Evolutionary conservation across 2,329 filamentous ascomycete species (phyloP), one percentile per base, ranked within the genome.

Genomic region (Pseudocercospora crystallina): DNA sequence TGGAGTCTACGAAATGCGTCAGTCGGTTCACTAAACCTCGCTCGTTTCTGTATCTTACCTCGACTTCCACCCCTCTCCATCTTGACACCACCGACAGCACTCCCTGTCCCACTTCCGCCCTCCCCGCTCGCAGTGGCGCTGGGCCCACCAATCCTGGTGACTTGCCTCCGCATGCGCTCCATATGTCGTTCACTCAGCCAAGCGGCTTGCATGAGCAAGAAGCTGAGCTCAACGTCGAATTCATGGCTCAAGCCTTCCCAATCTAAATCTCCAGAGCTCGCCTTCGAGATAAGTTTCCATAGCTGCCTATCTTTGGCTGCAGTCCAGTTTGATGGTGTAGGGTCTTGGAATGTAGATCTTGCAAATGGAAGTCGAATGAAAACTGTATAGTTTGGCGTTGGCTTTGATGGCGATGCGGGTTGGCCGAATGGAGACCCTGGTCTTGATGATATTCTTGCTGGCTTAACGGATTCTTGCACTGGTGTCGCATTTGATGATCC

Each of bases 151-250:
- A 58, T 52, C 66, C 86, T 94, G 55, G 88, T 84, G 76, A 97
- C 90, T 72, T 96, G 90, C 14, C 88, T 90, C 59, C 89, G 84
- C 41, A 97, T 89, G 68, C 96, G 90, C 0, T 89, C 88, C 26
- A 95, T 81, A 73, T 97, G 90, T 44, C 89, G 81, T 68, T 97
- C 91, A 65, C 94, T 96, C 5, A 97, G 81, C 81, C 90, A 96
- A 69, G 90, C 90, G 57, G 90, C 90, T 71, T 99, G 90, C 67
- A 96, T 89, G 12, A 96, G 81, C 30, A 99, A 80, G 65, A 97
- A 97, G 35, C 90, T 81, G 51, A 95, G 83, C 20, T 89, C 86
- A 14, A 96, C 92, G 56, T 91, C 81, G 71, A 96, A 96, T 39
- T 82, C 79, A 45, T 81, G 47, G 17, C 61, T 63, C 26, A 65